Percentiles rank a stretch among this genome's conserved stretches.
phyloP scores from a whole-genome alignment of 2,329 filamentous ascomycete genomes.

The Ophiognomonia clavigignenti-juglandacearum region DNA sequence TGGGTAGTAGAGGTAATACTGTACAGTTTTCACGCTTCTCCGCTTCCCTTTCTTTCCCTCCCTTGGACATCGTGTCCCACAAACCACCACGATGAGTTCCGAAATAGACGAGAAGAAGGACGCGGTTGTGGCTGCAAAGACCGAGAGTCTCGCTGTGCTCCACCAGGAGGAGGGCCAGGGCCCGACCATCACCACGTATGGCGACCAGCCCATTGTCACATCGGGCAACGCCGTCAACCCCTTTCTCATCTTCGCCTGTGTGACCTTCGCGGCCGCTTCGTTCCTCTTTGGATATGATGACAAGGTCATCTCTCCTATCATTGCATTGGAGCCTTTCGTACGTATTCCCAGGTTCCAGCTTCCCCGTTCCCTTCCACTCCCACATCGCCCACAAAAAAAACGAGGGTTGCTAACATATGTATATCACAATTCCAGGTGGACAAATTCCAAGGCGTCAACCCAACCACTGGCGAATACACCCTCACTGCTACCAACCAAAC shows the following conservation, averaged over 20 bases:
- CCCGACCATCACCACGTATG: too few species aligned
- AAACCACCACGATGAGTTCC: slow-evolving; percentile 1
- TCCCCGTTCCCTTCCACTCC: neutral
- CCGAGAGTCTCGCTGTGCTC: neutral
- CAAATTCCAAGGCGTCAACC: slow-evolving; percentile 8
- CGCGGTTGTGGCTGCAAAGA: neutral
- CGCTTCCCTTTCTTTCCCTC: neutral
- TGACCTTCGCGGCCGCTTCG: slow-evolving; percentile 7
- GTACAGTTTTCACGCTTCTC: neutral
- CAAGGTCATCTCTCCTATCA: slow-evolving; percentile 9
- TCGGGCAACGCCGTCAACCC: slow-evolving; percentile 8
- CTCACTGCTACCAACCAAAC: slow-evolving; percentile 24
- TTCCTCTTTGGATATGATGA: slow-evolving; percentile 13
- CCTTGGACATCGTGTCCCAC: neutral
- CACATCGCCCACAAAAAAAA: neutral
- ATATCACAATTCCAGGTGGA: neutral
- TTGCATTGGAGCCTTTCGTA: slow-evolving; percentile 10
- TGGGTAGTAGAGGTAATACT: too few species aligned
- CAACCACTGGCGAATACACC: slow-evolving; percentile 6
- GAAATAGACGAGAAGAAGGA: slow-evolving; percentile 3
- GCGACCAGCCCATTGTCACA: neutral
- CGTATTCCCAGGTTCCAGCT: neutral
- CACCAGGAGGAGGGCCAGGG: slow-evolving; percentile 6
- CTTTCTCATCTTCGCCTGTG: slow-evolving; percentile 9
- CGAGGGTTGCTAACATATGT: neutral